Evolutionary conservation across 1,284 basidiomycete species (phyloP).

Genomic region (Pascua sp.): DNA sequence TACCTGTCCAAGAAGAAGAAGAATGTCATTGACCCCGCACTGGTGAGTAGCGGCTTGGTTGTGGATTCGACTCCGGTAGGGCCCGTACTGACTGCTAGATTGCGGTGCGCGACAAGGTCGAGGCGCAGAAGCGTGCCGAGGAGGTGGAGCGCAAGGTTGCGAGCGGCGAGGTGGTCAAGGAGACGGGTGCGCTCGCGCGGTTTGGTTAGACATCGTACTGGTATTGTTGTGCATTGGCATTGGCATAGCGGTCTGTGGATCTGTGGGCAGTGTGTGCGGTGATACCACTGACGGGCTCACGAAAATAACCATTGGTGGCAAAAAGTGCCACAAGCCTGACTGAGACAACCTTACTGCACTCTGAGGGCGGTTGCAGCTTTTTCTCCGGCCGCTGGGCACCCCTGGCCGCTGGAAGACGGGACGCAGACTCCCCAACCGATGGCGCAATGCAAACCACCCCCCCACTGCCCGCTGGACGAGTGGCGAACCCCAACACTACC

Average conservation of each 20-base stretch:
- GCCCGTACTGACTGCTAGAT: slow-evolving; percentile 19
- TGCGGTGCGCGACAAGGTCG: slow-evolving; percentile 34
- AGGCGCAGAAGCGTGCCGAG: slow-evolving; percentile 29
- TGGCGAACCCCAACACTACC: too few relatives aligned
- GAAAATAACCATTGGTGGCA: too few relatives aligned
- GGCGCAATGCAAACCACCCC: too few relatives aligned
- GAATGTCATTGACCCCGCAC: slow-evolving; percentile 83
- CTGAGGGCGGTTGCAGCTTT: too few relatives aligned
- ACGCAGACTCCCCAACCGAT: too few relatives aligned
- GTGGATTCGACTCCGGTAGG: not conserved
- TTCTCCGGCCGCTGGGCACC: too few relatives aligned
- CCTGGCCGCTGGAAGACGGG: too few relatives aligned
- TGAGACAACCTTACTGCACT: too few relatives aligned
- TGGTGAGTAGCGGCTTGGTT: slow-evolving; percentile 56
- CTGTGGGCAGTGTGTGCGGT: too few relatives aligned
- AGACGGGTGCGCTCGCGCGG: slow-evolving; percentile 34
- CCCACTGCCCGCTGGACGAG: too few relatives aligned
- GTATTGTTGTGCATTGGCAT: slow-evolving; percentile 3
- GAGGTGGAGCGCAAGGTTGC: slow-evolving; percentile 25
- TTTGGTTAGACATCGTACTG: slow-evolving; percentile 24
- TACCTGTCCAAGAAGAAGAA: slow-evolving; percentile 77
- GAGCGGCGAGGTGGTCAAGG: slow-evolving; percentile 30
- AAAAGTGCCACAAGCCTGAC: too few relatives aligned
- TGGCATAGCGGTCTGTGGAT: not conserved
- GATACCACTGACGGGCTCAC: too few relatives aligned